These are phyloP conservation scores for Cocos nucifera DNA, from an alignment of 176 grass and related monocot species.

Conservation along the genomic window DNA sequence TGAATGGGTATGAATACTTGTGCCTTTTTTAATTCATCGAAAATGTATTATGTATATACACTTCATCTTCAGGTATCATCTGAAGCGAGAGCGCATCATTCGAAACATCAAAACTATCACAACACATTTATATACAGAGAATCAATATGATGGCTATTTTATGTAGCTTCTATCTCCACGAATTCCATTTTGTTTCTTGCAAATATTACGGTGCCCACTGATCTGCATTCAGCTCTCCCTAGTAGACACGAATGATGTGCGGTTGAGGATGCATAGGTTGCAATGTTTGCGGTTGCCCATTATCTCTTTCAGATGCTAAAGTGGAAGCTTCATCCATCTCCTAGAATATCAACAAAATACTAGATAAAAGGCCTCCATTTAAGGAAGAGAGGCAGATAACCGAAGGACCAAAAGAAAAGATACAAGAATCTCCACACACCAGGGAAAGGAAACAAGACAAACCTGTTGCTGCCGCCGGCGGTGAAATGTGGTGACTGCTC, in stretches of 20 bases:
- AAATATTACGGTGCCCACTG: too few species aligned
- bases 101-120: not conserved
- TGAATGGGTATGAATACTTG: too few species aligned
- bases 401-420: too few species aligned
- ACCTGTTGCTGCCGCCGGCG: slow-evolving; percentile 15
- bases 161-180: too few species aligned
- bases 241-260: slow-evolving; percentile 27
- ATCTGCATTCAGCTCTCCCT: not conserved
- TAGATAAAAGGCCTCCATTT: too few species aligned
- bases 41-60: not conserved
- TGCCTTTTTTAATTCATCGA: too few species aligned
- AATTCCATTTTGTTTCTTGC: too few species aligned
- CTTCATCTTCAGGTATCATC: slow-evolving; percentile 12
- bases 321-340: slow-evolving; percentile 8
- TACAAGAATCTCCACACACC: too few species aligned
- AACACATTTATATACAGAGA: too few species aligned
- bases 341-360: slow-evolving; percentile 7
- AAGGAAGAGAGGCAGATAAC: not conserved
- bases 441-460: not conserved
- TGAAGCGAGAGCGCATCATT: slow-evolving; percentile 8
- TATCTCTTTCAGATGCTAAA: not conserved
- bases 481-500: slow-evolving; percentile 28
- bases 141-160: too few species aligned
- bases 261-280: slow-evolving; percentile 6
- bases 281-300: not conserved